Conservation (phyloP, 352 stramenopile genomes). For the Pelagophyceae sp. region DNA sequence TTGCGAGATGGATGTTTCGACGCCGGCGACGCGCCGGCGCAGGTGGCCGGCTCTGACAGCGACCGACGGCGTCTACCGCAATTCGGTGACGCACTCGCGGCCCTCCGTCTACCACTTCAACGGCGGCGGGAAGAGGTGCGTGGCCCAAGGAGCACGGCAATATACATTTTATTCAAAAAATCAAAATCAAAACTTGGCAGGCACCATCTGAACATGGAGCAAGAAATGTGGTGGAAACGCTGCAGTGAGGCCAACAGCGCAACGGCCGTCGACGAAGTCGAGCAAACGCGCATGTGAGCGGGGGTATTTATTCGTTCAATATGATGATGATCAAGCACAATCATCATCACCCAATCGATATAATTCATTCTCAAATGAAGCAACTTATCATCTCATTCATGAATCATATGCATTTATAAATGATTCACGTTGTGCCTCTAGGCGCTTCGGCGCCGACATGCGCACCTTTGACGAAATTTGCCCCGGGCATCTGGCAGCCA, state of each 20-base stretch:
- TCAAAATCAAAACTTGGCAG: too few species aligned
- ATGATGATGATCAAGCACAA: neutral
- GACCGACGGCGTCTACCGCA: neutral
- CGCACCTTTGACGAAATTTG: neutral
- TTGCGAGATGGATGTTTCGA: too few species aligned
- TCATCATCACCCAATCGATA: neutral
- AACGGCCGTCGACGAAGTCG: neutral
- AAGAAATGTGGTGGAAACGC: slow-evolving; percentile 25
- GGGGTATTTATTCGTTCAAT: too few species aligned
- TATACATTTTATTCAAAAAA: too few species aligned
- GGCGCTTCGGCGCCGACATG: neutral
- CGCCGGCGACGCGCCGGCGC: too few species aligned
- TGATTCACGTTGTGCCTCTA: neutral
- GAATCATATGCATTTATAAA: too few species aligned
- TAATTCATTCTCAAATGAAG: neutral
- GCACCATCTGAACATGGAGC: slow-evolving; percentile 27
- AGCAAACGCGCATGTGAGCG: too few species aligned
- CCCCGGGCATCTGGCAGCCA: neutral
- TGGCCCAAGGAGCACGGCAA: too few species aligned
- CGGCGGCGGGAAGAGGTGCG: slow-evolving; percentile 24
- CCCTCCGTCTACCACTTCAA: slow-evolving; percentile 31
- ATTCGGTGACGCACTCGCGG: slow-evolving; percentile 3
- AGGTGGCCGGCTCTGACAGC: slow-evolving; percentile 21
- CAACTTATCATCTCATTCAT: too few species aligned
- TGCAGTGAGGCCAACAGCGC: neutral